Base-by-base conservation (phyloP, 1,284 basidiomycete species). In the Cryptococcus maquisensis region DNA sequence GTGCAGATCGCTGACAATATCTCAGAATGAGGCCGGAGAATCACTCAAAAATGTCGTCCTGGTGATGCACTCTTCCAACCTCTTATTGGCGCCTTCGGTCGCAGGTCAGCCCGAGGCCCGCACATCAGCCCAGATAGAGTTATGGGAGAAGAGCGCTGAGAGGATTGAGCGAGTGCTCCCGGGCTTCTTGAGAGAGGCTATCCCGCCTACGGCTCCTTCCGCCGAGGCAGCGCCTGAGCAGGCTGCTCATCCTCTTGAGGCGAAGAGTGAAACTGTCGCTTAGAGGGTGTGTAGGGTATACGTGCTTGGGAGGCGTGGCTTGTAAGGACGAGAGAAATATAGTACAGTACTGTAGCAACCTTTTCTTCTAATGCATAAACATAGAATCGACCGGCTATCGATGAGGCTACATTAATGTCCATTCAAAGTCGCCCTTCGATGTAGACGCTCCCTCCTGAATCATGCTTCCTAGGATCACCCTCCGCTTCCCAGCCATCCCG, bases 1-100 rank as follows among this genome's bases (percentile, higher is more conserved):
- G 23, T 16, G n/a, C n/a, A n/a, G n/a, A n/a, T 28, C 6, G 36
- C 20, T 24, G 28, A 32, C 28, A 15, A n/a, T 18, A 12, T 12
- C n/a, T 2, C 60, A 94, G 91, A 86, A 87, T 68, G 95, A 99
- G 73, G 93, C 94, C 0, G 83, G 97, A 26, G 96, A 99, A 76
- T 94, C 92, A 6, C 81, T 98, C 63, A 98, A 98, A 78, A 98
- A 98, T 72, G 89, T 97, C 35, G 77, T 98, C 23, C 82, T 98
- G 49, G 96, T 98, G 43, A 95, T 98, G 92, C 86, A 94, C 68
- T 88, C 91, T 1, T 86, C 86, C 0, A 82, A 83, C 4, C 84
- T 95, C 52, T 82, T 98, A 20, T 81, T 91, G 4, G 87, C 88
- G 1, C 86, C 88, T 8, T 78, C 66, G 2, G 18, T 44, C 42